A percentile compares a stretch with the other conserved stretches of the same genome.
These are phyloP conservation scores for Populus nigra DNA, from an alignment of 345 rosid genomes.

Conservation along the genomic window DNA sequence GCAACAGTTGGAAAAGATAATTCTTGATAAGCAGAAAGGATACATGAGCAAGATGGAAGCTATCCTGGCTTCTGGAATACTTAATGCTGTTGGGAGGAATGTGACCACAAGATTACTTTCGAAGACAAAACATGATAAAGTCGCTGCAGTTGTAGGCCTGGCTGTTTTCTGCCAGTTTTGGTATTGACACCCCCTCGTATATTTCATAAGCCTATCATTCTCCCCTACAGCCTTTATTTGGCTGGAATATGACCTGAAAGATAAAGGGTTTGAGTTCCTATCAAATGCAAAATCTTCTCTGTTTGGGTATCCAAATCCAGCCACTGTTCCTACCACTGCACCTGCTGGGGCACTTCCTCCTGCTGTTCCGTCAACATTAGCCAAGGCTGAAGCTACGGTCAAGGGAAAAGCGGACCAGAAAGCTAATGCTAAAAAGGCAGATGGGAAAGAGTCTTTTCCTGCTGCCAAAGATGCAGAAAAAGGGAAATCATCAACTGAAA, in stretches of 20 bases:
- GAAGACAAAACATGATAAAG: slow-evolving; percentile 91
- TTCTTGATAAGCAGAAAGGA: slow-evolving; percentile 93
- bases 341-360: slow-evolving; percentile 89
- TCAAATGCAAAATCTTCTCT: slow-evolving; percentile 92
- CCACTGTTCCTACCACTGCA: slow-evolving; percentile 69
- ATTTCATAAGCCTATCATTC: slow-evolving; percentile 81
- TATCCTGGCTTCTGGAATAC: slow-evolving; percentile 92
- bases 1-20: slow-evolving; percentile 89
- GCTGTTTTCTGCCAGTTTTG: slow-evolving; percentile 98
- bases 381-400: slow-evolving; percentile 85
- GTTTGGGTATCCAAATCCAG: slow-evolving; percentile 94
- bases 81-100: slow-evolving; percentile 98
- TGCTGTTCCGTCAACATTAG: slow-evolving; percentile 91
- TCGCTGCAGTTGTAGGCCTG: slow-evolving; percentile 93
- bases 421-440: slow-evolving; percentile 33
- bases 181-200: slow-evolving; percentile 98
- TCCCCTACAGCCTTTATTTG: slow-evolving; percentile 97
- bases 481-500: too few relatives aligned
- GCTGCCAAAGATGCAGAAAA: too few relatives aligned
- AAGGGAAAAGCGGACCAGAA: slow-evolving; percentile 97
- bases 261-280: slow-evolving; percentile 83
- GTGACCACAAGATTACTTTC: slow-evolving; percentile 90
- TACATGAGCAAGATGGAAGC: slow-evolving; percentile 99
- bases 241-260: slow-evolving; percentile 84
- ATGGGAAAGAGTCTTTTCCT: too few relatives aligned